These are phyloP conservation scores for Leptographium radiaticola DNA, from an alignment of 2,329 filamentous ascomycete genomes.

Conservation along the genomic window DNA sequence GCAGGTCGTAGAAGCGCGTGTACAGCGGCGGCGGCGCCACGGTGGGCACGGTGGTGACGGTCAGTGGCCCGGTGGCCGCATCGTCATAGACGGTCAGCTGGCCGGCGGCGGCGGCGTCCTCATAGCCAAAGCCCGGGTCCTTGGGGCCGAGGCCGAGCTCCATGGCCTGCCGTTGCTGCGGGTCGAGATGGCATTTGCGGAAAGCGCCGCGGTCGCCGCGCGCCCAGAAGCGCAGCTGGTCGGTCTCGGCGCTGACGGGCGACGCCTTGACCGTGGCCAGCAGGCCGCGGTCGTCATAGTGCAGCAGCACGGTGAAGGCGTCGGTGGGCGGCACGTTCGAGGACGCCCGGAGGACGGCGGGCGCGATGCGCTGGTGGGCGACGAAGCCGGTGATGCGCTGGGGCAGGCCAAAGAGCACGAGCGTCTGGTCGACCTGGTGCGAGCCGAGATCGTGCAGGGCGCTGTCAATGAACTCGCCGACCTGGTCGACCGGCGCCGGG, in stretches of 20 bases:
- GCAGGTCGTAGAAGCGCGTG: slow-evolving; percentile 48
- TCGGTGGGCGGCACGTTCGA: neutral
- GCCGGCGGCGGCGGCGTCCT: slow-evolving; percentile 30
- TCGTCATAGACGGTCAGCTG: slow-evolving; percentile 28
- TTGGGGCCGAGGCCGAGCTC: slow-evolving; percentile 43
- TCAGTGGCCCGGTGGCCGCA: slow-evolving; percentile 31
- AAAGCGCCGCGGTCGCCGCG: slow-evolving; percentile 55
- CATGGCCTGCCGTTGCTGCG: slow-evolving; percentile 63
- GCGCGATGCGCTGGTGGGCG: slow-evolving; percentile 28
- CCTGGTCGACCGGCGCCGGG: slow-evolving; percentile 34
- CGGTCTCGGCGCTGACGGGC: slow-evolving; percentile 8
- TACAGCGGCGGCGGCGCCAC: slow-evolving; percentile 52
- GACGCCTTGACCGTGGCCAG: slow-evolving; percentile 58
- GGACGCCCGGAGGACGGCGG: neutral
- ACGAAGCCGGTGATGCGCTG: slow-evolving; percentile 54
- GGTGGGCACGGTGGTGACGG: slow-evolving; percentile 39
- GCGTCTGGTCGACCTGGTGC: slow-evolving; percentile 62
- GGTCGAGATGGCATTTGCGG: slow-evolving; percentile 51
- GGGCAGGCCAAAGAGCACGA: slow-evolving; percentile 38
- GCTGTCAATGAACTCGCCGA: slow-evolving; percentile 19
- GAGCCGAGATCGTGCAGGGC: slow-evolving; percentile 63
- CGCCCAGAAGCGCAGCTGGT: slow-evolving; percentile 66
- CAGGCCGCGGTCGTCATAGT: neutral
- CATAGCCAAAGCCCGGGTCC: slow-evolving; percentile 51
- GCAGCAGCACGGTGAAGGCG: slow-evolving; percentile 1